These are phyloP conservation scores for Nectriaceae sp. DNA, from an alignment of 2,329 filamentous ascomycete genomes.

Conservation along the genomic window DNA sequence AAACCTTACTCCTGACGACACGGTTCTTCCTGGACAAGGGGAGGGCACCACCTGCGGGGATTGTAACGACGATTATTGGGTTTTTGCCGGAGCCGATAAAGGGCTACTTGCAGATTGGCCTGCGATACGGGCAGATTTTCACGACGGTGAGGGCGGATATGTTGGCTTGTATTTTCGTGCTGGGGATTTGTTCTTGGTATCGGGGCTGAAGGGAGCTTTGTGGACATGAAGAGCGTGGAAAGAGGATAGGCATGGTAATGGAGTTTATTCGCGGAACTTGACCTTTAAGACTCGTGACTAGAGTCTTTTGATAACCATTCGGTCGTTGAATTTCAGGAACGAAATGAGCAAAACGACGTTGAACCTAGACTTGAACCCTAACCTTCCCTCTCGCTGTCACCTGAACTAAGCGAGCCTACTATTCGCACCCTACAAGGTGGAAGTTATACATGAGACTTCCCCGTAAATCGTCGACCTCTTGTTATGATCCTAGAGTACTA, in stretches of 20 bases:
- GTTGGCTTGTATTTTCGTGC: conserved; percentile 75
- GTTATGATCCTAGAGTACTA: too few species aligned
- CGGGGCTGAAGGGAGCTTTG: conserved; percentile 22
- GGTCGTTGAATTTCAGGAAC: too few species aligned
- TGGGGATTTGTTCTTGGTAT: conserved; percentile 59
- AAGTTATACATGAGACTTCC: too few species aligned
- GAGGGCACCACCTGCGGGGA: conserved; percentile 56
- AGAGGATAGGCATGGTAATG: conserved; percentile 9
- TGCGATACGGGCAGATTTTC: conserved; percentile 71
- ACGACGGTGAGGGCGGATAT: conserved; percentile 72
- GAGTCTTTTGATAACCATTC: too few species aligned
- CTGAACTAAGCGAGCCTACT: too few species aligned
- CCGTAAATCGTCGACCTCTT: too few species aligned
- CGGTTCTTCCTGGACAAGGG: conserved; percentile 71
- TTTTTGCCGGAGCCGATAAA: conserved; percentile 67
- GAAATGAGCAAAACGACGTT: too few species aligned
- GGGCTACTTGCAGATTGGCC: conserved; percentile 60
- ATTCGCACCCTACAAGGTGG: too few species aligned
- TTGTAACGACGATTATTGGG: conserved; percentile 63
- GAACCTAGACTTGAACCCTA: too few species aligned
- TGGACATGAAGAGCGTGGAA: background rate
- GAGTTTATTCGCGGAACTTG: conserved; percentile 2
- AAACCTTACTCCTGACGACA: conserved; percentile 71
- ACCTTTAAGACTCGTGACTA: too few species aligned
- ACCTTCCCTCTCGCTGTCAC: too few species aligned